Percentiles rank a stretch among this genome's conserved stretches.
Evolutionary conservation across 768 basidiomycete species (phyloP).

Genomic region (Zangia roseola): DNA sequence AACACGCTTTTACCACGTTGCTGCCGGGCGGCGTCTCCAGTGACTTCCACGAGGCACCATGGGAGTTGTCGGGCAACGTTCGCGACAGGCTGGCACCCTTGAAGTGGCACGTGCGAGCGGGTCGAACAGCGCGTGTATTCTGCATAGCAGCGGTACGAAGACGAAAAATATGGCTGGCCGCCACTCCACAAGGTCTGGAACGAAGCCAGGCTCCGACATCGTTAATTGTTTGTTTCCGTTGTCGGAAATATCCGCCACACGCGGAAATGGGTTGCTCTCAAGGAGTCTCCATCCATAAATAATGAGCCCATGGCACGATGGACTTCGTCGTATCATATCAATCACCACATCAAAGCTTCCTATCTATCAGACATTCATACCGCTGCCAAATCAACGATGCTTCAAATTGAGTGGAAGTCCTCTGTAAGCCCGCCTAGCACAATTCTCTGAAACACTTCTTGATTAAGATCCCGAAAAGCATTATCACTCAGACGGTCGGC

Average conservation of each 20-base stretch:
- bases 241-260: constrained; percentile 18
- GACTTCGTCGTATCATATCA: not conserved
- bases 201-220: not conserved
- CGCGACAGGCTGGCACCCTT: not conserved
- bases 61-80: constrained; percentile 10
- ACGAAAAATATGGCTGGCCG: constrained; percentile 10
- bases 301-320: not conserved
- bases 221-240: constrained; percentile 1
- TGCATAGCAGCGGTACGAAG: constrained; percentile 2
- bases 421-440: constrained; percentile 23
- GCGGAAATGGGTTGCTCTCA: constrained; percentile 15
- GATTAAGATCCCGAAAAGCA: constrained; percentile 20
- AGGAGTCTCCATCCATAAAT: constrained; percentile 23
- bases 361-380: constrained; percentile 9
- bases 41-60: constrained; percentile 14
- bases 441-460: not conserved
- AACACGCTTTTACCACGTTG: constrained; percentile 21
- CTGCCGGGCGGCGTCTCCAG: not conserved
- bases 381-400: constrained; percentile 12
- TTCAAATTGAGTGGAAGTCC: constrained; percentile 36
- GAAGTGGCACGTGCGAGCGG: constrained; percentile 7
- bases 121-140: constrained; percentile 1
- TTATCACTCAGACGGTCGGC: constrained; percentile 38
- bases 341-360: constrained; percentile 11
- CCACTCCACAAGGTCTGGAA: not conserved